Evolutionary conservation across 75 land plant species (phyloP).

Genomic region (Chamaecyparis obtusa): DNA sequence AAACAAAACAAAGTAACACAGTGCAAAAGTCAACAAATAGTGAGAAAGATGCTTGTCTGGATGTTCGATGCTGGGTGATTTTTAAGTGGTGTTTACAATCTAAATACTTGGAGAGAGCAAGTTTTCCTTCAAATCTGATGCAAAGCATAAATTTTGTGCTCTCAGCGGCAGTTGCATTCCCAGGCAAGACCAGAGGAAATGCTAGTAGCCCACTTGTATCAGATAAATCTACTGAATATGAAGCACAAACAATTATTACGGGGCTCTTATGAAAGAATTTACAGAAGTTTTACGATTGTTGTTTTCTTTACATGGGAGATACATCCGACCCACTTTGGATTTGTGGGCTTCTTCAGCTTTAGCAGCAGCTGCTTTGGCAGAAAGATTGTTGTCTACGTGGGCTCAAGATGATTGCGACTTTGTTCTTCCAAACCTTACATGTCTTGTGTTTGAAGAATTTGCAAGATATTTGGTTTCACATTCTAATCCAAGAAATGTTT

Average conservation of each 20-base stretch:
- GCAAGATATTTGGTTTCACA: slow-evolving; percentile 42
- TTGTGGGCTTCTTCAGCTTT: slow-evolving; percentile 51
- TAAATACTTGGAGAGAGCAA: slow-evolving; percentile 21
- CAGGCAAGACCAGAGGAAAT: not conserved
- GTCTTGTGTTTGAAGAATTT: slow-evolving; percentile 48
- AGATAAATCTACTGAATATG: not conserved
- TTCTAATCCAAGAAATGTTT: slow-evolving; percentile 52
- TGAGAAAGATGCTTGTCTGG: slow-evolving; percentile 39
- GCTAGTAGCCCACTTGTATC: not conserved
- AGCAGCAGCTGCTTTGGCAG: slow-evolving; percentile 30
- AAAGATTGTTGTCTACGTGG: slow-evolving; percentile 7
- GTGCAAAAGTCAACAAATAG: not conserved
- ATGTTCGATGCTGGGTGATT: slow-evolving; percentile 63
- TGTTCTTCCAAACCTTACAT: slow-evolving; percentile 20
- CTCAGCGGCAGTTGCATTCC: slow-evolving; percentile 8
- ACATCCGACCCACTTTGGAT: slow-evolving; percentile 46
- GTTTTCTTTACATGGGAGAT: slow-evolving; percentile 41
- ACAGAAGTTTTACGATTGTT: slow-evolving; percentile 45
- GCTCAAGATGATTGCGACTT: not conserved
- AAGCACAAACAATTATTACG: slow-evolving; percentile 21
- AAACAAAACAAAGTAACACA: slow-evolving; percentile 20
- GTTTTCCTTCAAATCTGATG: slow-evolving; percentile 46
- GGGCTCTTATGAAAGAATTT: slow-evolving; percentile 17
- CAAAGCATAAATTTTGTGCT: slow-evolving; percentile 28
- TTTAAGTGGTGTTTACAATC: slow-evolving; percentile 62